These are phyloP conservation scores for Ceratobasidium sp. DNA, from an alignment of 1,284 basidiomycete genomes.

Conservation along the genomic window DNA sequence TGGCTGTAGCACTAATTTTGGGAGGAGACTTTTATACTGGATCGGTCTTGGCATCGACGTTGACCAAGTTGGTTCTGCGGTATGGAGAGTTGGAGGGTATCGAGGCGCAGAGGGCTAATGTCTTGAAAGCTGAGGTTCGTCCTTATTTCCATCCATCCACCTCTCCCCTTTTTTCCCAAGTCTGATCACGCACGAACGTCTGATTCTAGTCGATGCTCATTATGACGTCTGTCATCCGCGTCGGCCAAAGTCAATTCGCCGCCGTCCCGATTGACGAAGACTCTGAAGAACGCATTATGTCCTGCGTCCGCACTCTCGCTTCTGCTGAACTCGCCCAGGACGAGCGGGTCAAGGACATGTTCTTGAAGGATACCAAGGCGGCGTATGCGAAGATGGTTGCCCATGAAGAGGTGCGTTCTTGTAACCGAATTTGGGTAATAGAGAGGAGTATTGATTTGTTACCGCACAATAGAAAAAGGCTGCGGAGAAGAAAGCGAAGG, in stretches of 20 bases:
- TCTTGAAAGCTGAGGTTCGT: constrained; percentile 84
- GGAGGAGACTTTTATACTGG: constrained; percentile 98
- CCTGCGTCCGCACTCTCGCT: constrained; percentile 92
- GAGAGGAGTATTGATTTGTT: neutral
- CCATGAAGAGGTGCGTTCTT: constrained; percentile 78
- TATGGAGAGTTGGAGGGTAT: constrained; percentile 68
- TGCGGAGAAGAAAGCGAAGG: constrained; percentile 87
- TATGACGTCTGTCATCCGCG: constrained; percentile 96
- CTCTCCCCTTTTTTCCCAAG: neutral
- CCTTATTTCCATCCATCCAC: neutral
- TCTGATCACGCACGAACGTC: neutral
- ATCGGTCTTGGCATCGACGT: constrained; percentile 84
- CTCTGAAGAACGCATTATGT: constrained; percentile 95
- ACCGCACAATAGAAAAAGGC: constrained; percentile 73
- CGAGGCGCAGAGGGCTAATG: constrained; percentile 72
- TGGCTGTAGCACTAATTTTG: constrained; percentile 78
- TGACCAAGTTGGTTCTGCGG: constrained; percentile 92
- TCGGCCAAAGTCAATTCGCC: constrained; percentile 96
- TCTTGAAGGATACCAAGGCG: constrained; percentile 90
- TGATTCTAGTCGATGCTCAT: constrained; percentile 92
- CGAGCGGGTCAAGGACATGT: constrained; percentile 79
- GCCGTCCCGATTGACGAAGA: constrained; percentile 97
- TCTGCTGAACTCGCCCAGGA: constrained; percentile 68
- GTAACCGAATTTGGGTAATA: constrained; percentile 1
- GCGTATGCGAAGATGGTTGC: constrained; percentile 96